A percentile compares a stretch with the other conserved stretches of the same genome.
Conservation (phyloP, 2,329 filamentous ascomycete genomes). For the Thelonectria discophora region DNA sequence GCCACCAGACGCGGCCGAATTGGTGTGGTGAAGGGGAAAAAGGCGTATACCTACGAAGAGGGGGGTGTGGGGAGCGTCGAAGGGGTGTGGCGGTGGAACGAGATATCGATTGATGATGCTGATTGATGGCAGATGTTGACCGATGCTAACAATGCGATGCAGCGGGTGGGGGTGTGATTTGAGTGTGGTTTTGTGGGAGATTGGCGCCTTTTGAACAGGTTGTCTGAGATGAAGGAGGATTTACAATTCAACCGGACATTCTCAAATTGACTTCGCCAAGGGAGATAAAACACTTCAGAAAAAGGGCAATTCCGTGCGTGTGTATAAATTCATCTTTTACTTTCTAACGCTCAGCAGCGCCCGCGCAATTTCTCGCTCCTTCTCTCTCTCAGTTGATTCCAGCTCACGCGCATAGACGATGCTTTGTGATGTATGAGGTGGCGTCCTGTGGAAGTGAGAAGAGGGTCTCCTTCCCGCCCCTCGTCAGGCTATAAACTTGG, state of each 20-base stretch:
- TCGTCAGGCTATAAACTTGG: constrained; percentile 3
- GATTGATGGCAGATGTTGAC: constrained; percentile 21
- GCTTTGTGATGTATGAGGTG: constrained; percentile 15
- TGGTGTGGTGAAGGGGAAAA: constrained; percentile 7
- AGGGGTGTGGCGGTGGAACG: constrained; percentile 39
- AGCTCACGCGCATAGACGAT: constrained; percentile 6
- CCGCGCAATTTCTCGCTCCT: not conserved
- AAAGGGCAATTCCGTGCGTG: not conserved
- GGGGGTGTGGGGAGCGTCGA: constrained; percentile 22
- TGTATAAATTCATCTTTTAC: not conserved
- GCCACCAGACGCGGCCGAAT: constrained; percentile 10
- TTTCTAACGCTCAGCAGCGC: not conserved
- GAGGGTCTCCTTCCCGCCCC: constrained; percentile 1
- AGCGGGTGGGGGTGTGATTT: constrained; percentile 6
- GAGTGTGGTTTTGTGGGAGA: not conserved
- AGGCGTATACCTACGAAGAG: constrained; percentile 18
- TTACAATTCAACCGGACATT: not conserved
- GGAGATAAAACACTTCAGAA: not conserved
- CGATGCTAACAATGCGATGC: constrained; percentile 18
- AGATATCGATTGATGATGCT: constrained; percentile 42
- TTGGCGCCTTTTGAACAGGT: constrained; percentile 12
- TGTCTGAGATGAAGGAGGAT: constrained; percentile 9
- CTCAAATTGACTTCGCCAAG: not conserved
- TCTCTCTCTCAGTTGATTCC: not conserved
- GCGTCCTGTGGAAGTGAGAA: constrained; percentile 3